Evolutionary conservation across 108 stramenopile species (phyloP).

Genomic region (Aurantiochytrium sp.): DNA sequence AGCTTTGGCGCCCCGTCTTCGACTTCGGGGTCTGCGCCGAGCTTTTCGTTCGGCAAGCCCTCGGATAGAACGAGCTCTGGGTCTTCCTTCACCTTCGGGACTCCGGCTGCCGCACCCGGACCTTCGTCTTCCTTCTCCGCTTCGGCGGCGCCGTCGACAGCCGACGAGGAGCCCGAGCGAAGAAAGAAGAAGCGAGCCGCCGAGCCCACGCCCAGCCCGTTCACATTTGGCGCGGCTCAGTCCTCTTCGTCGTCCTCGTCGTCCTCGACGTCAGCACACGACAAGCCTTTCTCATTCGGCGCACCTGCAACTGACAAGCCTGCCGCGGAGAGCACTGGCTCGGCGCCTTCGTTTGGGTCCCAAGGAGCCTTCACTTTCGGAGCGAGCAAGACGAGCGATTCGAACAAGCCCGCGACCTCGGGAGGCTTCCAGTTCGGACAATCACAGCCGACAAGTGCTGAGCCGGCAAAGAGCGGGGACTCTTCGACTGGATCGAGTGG

Average conservation of each 20-base stretch:
- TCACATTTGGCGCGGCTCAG: slow-evolving; percentile 16
- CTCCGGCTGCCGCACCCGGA: neutral
- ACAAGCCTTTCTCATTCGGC: neutral
- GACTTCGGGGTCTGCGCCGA: no score
- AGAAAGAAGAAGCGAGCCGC: no score
- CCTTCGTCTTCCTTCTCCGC: neutral
- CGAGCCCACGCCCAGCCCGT: no score
- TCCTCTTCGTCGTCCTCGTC: no score
- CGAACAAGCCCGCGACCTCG: neutral
- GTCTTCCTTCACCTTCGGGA: neutral
- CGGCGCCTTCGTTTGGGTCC: neutral
- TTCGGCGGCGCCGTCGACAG: no score
- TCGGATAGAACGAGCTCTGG: neutral
- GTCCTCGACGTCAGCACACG: no score
- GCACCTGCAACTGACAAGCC: neutral
- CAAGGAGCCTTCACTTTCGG: neutral
- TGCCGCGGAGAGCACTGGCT: neutral
- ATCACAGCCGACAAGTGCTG: neutral
- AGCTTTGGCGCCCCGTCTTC: no score
- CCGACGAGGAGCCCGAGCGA: no score
- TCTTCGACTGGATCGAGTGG: no score
- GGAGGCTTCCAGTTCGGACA: neutral
- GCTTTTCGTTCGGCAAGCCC: neutral
- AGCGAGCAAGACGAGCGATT: neutral
- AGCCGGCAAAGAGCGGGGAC: no score